These are phyloP conservation scores for Aphanomyces astaci DNA, from an alignment of 352 stramenopile genomes.

Conservation along the genomic window DNA sequence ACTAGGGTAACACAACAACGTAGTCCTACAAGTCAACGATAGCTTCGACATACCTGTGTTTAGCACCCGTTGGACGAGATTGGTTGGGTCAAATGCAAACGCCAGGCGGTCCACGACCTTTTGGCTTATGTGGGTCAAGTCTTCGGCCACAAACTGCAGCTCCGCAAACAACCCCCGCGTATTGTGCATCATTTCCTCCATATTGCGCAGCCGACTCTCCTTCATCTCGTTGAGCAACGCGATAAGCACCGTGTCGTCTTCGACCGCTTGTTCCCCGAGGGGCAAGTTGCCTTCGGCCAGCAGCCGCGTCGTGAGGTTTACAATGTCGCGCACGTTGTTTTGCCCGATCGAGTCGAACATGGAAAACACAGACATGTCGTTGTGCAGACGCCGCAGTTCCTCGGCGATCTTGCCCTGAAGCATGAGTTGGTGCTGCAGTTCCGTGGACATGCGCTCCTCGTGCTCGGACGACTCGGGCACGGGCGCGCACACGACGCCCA, in stretches of 20 bases:
- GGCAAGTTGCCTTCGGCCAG: conserved; percentile 18
- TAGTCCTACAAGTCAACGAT: too few relatives aligned
- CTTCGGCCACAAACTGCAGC: conserved; percentile 38
- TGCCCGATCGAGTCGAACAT: conserved; percentile 26
- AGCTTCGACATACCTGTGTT: conserved; percentile 18
- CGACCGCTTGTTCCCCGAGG: conserved; percentile 8
- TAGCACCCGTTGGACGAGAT: conserved; percentile 7
- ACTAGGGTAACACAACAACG: too few relatives aligned
- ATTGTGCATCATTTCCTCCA: conserved; percentile 37
- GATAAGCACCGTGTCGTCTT: conserved; percentile 37
- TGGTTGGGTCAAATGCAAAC: conserved; percentile 20
- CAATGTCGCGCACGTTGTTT: conserved; percentile 19
- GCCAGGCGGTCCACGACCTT: conserved; percentile 10
- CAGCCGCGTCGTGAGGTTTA: conserved; percentile 16
- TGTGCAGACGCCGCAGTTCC: conserved; percentile 42
- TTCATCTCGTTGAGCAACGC: conserved; percentile 52
- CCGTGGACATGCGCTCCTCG: background rate
- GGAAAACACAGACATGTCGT: conserved; percentile 36
- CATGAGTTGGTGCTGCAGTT: conserved; percentile 11
- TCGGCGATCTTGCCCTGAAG: conserved; percentile 32
- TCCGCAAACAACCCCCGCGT: conserved; percentile 39
- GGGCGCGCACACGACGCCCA: conserved; percentile 3
- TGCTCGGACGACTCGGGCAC: conserved; percentile 11
- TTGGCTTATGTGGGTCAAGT: conserved; percentile 28
- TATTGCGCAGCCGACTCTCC: conserved; percentile 40